Evolutionary conservation across 371 early-diverging fungal species (phyloP), one percentile per base, ranked within the genome.

Genomic region (Dinochytrium kinnereticum): DNA sequence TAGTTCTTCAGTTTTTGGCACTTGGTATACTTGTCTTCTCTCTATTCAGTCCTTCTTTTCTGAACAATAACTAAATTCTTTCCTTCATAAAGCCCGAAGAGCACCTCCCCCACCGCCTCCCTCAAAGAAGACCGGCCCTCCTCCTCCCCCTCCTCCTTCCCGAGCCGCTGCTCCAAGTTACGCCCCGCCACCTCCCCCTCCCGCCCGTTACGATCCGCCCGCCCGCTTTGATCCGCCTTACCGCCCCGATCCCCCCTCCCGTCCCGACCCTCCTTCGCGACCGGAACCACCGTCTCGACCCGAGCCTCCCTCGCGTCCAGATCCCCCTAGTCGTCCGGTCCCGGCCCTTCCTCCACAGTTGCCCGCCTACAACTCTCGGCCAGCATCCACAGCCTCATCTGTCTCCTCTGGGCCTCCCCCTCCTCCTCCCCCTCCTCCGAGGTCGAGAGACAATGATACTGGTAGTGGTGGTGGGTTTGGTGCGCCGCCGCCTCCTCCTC

Each of bases 101-200:
- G 70, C 76, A 10, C 80, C 80, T 24, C 80, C 80, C 17, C 80
- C 80, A 1, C 78, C 80, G 17, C 80, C 80, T 0, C 78, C 80
- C 0, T 75, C 78, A 1, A 66, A 76, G 36, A 59, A 59, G 10
- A 30, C 31, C 55, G 55, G 17, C 59, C 74, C 1, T 69, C 68
- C 36, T 3, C 74, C 68, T 13, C 76, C 76, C 21, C 68, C 76
- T 10, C 72, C 72, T 26, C 76, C 72, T 10, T 49, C 36, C 15
- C 49, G 72, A 33, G 57, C 37, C 40, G 51, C 64, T 17, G 70
- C 76, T 24, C 76, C 72, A 38, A 57, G 65, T 33, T 44, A 61
- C 17, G 61, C 1, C 64, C 73, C 36, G 2, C 74, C 68, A 19
- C 76, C 76, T n/a, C 68, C 72, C 7, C 76, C 72, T 26, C 76